A percentile compares a stretch with the other conserved stretches of the same genome.
Evolutionary conservation across 257 asterid species (phyloP).

Genomic region (Nicotiana knightiana): DNA sequence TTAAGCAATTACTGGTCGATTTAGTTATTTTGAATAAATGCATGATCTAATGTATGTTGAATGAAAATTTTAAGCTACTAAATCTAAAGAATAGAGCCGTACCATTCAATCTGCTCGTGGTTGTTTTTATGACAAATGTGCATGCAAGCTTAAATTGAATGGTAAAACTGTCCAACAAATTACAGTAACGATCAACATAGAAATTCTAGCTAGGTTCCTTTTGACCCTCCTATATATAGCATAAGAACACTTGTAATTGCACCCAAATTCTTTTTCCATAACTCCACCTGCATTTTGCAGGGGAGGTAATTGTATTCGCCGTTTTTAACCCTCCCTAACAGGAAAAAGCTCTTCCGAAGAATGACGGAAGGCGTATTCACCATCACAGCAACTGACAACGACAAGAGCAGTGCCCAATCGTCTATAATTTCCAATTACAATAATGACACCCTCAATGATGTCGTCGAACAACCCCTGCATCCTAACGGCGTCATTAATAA

Average conservation of each 20-base stretch:
- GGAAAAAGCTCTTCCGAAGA: neutral
- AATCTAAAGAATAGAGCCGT: no score
- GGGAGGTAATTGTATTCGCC: neutral
- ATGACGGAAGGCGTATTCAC: neutral
- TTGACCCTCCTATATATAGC: neutral
- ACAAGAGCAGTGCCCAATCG: neutral
- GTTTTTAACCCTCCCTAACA: no score
- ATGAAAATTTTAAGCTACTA: neutral
- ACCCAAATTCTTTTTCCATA: neutral
- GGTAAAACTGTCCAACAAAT: neutral
- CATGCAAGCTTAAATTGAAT: neutral
- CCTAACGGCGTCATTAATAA: neutral
- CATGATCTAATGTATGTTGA: neutral
- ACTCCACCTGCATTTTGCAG: constrained; percentile 14
- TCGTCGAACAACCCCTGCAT: neutral
- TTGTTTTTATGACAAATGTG: neutral
- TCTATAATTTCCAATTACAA: no score
- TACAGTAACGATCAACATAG: neutral
- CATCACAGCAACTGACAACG: neutral
- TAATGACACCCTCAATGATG: no score
- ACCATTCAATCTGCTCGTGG: neutral
- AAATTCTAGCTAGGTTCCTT: neutral
- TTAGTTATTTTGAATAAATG: neutral
- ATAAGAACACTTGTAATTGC: neutral
- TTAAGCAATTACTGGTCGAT: neutral